Conservation (phyloP, 179 eudicot genomes). For the Sideroxylon spinosum region DNA sequence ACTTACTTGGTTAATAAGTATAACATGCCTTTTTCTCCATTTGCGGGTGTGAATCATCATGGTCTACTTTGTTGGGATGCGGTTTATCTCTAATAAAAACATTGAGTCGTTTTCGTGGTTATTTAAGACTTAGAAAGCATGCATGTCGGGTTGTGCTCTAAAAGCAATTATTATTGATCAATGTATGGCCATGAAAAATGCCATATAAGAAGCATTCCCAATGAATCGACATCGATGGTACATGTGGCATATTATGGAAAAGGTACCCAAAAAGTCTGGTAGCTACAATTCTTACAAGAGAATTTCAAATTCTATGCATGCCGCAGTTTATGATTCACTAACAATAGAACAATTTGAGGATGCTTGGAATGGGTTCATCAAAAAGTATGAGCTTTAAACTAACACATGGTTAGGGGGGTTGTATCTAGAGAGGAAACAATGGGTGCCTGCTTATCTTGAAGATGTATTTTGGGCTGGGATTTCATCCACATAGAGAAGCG, state of each 20-base stretch:
- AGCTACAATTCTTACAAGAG: no score
- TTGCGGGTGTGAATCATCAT: neutral
- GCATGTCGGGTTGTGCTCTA: neutral
- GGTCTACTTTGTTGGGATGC: neutral
- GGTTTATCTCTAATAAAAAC: neutral
- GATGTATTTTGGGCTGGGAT: no score
- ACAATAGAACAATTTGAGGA: no score
- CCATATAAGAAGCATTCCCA: neutral
- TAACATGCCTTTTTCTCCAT: neutral
- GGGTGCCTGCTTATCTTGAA: no score
- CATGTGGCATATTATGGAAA: conserved; percentile 15
- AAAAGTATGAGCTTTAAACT: no score
- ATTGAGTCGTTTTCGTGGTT: conserved; percentile 4
- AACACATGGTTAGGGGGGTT: no score
- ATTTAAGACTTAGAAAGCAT: neutral
- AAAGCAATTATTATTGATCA: conserved; percentile 10
- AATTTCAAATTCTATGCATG: no score
- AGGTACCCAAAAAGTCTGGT: neutral
- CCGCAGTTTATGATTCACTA: no score
- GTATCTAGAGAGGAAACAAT: no score
- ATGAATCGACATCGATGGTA: neutral
- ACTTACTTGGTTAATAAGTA: neutral
- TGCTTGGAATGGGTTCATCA: no score
- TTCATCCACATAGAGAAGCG: no score
- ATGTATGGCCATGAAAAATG: neutral